Percentiles rank a stretch among this genome's conserved stretches.
Evolutionary conservation across 2,329 filamentous ascomycete species (phyloP).

Genomic region (Sodiomyces alkalinus): DNA sequence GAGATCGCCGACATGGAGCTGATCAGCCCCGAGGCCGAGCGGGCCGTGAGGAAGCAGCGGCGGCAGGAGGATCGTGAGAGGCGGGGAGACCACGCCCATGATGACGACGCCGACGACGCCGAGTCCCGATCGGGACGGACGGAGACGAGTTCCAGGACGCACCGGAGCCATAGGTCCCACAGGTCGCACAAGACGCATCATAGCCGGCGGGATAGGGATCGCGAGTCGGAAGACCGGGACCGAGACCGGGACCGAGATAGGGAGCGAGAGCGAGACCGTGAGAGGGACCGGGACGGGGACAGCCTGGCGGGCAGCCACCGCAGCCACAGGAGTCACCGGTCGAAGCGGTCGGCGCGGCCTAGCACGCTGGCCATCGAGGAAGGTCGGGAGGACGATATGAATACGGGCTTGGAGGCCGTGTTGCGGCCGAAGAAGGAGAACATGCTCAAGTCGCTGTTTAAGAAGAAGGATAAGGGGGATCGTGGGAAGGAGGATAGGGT

Average conservation of each 20-base stretch:
- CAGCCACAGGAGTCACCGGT: constrained; percentile 13
- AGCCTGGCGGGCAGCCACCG: constrained; percentile 25
- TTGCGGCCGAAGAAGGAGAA: constrained; percentile 34
- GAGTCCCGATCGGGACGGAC: constrained; percentile 19
- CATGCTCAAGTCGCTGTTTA: constrained; percentile 44
- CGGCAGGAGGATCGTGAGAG: constrained; percentile 17
- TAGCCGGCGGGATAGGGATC: constrained; percentile 13
- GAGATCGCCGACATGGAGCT: constrained; percentile 38
- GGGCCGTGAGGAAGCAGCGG: constrained; percentile 20
- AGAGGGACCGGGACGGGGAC: constrained; percentile 12
- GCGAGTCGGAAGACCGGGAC: constrained; percentile 8
- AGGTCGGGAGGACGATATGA: constrained; percentile 16
- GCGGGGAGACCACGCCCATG: background rate
- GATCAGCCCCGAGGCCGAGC: constrained; percentile 40
- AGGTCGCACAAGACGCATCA: constrained; percentile 14
- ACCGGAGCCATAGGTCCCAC: constrained; percentile 11
- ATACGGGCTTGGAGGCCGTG: constrained; percentile 18
- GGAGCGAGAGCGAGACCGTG: constrained; percentile 7
- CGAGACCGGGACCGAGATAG: no score
- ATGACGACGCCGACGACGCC: constrained; percentile 24
- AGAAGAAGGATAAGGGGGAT: constrained; percentile 36
- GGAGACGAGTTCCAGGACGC: constrained; percentile 10
- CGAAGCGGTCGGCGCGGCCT: constrained; percentile 17
- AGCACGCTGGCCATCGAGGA: constrained; percentile 19
- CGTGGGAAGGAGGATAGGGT: constrained; percentile 15